phyloP scores from a whole-genome alignment of 495 filamentous ascomycete genomes.

The Pyrenula aspistea region DNA sequence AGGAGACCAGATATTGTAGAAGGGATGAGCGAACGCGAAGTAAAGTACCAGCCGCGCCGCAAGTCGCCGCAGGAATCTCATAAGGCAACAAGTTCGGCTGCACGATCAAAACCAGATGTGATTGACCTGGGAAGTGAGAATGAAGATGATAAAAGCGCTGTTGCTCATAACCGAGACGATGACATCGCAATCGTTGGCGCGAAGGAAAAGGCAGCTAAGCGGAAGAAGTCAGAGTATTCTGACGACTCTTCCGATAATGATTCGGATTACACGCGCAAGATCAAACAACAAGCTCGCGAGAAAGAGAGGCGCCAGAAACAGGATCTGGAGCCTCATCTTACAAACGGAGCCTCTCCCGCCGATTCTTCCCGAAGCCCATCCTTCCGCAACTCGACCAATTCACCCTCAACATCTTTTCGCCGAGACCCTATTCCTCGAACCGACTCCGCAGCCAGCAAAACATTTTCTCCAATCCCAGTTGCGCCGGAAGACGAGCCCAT shows the following conservation, averaged over 20 bases:
- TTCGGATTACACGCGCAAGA: constrained; percentile 1
- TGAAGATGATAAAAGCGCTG: constrained; percentile 7
- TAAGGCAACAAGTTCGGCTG: neutral
- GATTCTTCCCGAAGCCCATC: constrained; percentile 3
- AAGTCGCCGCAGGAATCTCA: neutral
- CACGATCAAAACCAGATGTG: constrained; percentile 3
- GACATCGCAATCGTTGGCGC: constrained; percentile 1
- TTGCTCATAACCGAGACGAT: neutral
- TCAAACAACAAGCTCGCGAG: constrained; percentile 11
- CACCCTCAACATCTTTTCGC: constrained; percentile 6
- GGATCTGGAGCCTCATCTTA: neutral
- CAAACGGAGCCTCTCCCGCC: constrained; percentile 5
- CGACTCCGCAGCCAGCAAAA: neutral
- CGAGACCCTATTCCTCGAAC: constrained; percentile 2
- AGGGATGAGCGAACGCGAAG: constrained; percentile 5
- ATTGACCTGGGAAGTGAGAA: constrained; percentile 12
- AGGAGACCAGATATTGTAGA: neutral
- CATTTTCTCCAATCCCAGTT: neutral
- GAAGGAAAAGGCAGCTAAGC: constrained; percentile 7
- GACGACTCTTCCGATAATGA: constrained; percentile 3
- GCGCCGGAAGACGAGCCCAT: constrained; percentile 28
- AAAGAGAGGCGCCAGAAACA: constrained; percentile 10
- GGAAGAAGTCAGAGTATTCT: constrained; percentile 1
- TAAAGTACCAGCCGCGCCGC: neutral
- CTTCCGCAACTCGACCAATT: constrained; percentile 2